phyloP scores from a whole-genome alignment of 768 basidiomycete genomes.

The Leccinum ochraceum region DNA sequence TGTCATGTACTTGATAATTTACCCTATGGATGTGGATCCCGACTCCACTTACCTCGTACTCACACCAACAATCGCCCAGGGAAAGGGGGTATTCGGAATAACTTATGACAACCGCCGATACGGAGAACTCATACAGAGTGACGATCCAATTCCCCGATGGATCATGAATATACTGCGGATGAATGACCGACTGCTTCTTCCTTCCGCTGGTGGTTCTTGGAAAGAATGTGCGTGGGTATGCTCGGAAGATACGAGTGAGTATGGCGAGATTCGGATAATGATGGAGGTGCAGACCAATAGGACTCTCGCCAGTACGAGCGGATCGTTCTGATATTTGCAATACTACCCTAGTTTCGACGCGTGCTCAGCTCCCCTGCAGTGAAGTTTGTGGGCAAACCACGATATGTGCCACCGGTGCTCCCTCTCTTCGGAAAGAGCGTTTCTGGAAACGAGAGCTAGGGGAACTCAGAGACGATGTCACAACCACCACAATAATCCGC shows the following conservation, averaged over 20 bases:
- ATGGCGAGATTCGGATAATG: conserved; percentile 4
- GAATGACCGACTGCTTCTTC: conserved; percentile 1
- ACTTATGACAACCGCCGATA: neutral
- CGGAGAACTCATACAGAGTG: neutral
- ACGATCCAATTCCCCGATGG: conserved; percentile 1
- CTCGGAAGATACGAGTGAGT: conserved; percentile 1
- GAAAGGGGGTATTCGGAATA: neutral
- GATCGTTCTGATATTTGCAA: conserved; percentile 16
- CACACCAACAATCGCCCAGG: neutral
- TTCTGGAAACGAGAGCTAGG: conserved; percentile 2
- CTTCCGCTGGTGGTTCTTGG: conserved; percentile 1
- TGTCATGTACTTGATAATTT: conserved; percentile 1
- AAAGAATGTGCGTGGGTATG: neutral
- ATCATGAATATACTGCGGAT: neutral
- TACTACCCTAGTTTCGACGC: neutral
- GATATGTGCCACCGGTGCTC: conserved; percentile 1
- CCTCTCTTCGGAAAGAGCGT: conserved; percentile 2
- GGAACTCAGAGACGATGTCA: neutral
- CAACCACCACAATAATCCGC: neutral
- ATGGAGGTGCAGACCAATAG: conserved; percentile 7
- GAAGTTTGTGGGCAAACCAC: neutral
- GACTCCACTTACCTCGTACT: conserved; percentile 5
- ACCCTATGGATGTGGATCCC: conserved; percentile 1
- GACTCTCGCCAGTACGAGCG: conserved; percentile 12
- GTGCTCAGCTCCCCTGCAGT: neutral